These are phyloP conservation scores for Verbascum thapsus DNA, from an alignment of 257 asterid genomes.

Conservation along the genomic window DNA sequence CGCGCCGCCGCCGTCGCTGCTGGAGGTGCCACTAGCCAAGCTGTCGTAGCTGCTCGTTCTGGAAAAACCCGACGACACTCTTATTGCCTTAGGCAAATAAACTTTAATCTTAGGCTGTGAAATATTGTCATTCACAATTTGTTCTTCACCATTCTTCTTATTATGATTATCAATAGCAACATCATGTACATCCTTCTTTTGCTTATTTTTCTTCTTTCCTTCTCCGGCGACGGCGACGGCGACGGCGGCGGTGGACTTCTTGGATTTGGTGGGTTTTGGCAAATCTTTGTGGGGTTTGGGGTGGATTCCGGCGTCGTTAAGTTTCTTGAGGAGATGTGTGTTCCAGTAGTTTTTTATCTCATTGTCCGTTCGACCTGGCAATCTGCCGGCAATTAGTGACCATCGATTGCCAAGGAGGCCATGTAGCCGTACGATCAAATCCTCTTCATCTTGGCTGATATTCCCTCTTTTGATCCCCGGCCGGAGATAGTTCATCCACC, in stretches of 20 bases:
- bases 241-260: background rate
- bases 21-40: slow-evolving; percentile 35
- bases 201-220: background rate
- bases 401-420: slow-evolving; percentile 72
- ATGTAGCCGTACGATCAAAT: slow-evolving; percentile 63
- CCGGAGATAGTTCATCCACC: slow-evolving; percentile 82
- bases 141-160: background rate
- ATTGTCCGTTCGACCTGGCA: slow-evolving; percentile 84
- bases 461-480: slow-evolving; percentile 78
- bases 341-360: slow-evolving; percentile 82
- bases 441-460: slow-evolving; percentile 62
- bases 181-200: background rate
- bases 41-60: slow-evolving; percentile 46
- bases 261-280: slow-evolving; percentile 9
- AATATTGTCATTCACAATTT: background rate
- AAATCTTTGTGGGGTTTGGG: slow-evolving; percentile 28
- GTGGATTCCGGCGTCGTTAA: slow-evolving; percentile 30
- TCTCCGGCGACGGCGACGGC: background rate
- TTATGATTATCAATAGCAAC: background rate
- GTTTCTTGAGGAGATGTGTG: slow-evolving; percentile 57
- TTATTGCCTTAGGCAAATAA: slow-evolving; percentile 50
- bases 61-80: slow-evolving; percentile 40
- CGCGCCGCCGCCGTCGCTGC: slow-evolving; percentile 31
- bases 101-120: slow-evolving; percentile 22
- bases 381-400: slow-evolving; percentile 75